Evolutionary conservation across 2,329 filamentous ascomycete genomes (phyloP).

Genomic region (Epichloe uncinata): DNA sequence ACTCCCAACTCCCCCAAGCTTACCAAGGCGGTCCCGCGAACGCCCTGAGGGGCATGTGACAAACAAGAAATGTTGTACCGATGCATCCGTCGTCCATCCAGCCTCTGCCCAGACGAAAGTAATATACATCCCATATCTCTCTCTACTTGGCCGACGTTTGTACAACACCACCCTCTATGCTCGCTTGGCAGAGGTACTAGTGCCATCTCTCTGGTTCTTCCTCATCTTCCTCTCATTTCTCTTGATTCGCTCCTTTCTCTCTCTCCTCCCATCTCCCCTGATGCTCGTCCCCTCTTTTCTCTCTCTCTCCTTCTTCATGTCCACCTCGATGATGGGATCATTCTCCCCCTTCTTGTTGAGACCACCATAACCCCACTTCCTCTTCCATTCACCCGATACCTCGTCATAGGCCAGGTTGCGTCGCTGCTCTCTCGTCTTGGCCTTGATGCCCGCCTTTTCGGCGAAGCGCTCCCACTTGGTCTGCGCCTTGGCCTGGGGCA

Average conservation of each 20-base stretch:
- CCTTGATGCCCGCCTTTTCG: constrained; percentile 90
- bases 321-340: constrained; percentile 87
- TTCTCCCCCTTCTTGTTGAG: constrained; percentile 73
- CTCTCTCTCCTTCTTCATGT: constrained; percentile 56
- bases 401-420: constrained; percentile 73
- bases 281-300: constrained; percentile 49
- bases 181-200: not conserved
- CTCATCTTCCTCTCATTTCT: constrained; percentile 58
- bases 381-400: constrained; percentile 72
- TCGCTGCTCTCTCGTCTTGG: constrained; percentile 66
- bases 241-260: constrained; percentile 54
- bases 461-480: constrained; percentile 96
- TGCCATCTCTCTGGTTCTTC: constrained; percentile 44
- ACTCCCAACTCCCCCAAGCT: constrained; percentile 15
- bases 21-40: constrained; percentile 4
- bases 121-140: too few relatives aligned
- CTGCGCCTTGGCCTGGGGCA: constrained; percentile 66
- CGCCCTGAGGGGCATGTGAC: not conserved
- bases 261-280: constrained; percentile 48
- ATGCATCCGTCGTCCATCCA: too few relatives aligned
- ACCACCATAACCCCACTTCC: constrained; percentile 90
- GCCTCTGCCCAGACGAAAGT: too few relatives aligned
- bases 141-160: too few relatives aligned
- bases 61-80: not conserved
- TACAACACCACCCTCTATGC: not conserved